Percentiles rank a stretch among this genome's conserved stretches.
phyloP scores from a whole-genome alignment of 345 rosid species.

The rapeseed (Brassica napus) region Da-Ae NC_063434.1:29208501-29209000 shows the following conservation, averaged over 20 bases:
- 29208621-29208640: constrained; percentile 56
- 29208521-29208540: constrained; percentile 30
- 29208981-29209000: constrained; percentile 38
- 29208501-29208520: constrained; percentile 13
- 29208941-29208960: constrained; percentile 13
- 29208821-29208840: not conserved
- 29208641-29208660: constrained; percentile 29
- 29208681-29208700: not conserved
- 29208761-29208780: not conserved
- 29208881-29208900: not conserved
- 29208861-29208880: not conserved
- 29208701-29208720: not conserved
- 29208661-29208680: constrained; percentile 23
- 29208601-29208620: constrained; percentile 45
- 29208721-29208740: not conserved
- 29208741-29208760: not conserved
- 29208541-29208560: constrained; percentile 32
- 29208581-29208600: constrained; percentile 47
- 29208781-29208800: constrained; percentile 40
- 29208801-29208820: constrained; percentile 19
- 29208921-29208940: constrained; percentile 1
- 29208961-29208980: constrained; percentile 15
- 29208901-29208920: not conserved
- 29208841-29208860: not conserved
- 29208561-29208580: constrained; percentile 38